Evolutionary conservation across 148 eudicot genomes (phyloP).

Genomic region (Rhododendron ovatum): DNA sequence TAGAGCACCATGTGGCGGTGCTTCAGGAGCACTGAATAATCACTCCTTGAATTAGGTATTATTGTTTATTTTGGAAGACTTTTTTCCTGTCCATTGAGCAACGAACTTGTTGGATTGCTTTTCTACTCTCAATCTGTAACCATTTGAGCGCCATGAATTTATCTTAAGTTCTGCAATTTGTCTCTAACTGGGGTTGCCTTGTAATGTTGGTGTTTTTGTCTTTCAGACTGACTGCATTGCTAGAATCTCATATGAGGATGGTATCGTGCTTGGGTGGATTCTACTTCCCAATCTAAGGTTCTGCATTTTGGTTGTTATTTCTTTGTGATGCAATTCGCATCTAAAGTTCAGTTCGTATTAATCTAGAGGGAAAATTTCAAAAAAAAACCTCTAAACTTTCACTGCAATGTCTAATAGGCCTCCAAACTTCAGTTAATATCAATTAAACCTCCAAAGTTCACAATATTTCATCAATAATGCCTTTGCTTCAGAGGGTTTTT

Average conservation of each 20-base stretch:
- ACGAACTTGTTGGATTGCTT: not conserved
- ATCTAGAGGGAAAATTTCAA: not conserved
- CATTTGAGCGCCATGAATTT: not conserved
- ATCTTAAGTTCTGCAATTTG: not conserved
- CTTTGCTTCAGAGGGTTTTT: too few relatives aligned
- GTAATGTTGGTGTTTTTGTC: slow-evolving; percentile 2
- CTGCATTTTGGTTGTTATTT: slow-evolving; percentile 7
- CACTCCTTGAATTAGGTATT: not conserved
- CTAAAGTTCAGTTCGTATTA: not conserved
- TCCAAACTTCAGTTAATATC: too few relatives aligned
- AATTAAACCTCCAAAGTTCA: too few relatives aligned
- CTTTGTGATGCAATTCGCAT: not conserved
- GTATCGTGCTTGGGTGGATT: slow-evolving; percentile 74
- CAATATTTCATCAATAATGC: too few relatives aligned
- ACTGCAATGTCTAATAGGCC: too few relatives aligned
- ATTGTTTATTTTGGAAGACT: not conserved
- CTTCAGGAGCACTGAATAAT: not conserved
- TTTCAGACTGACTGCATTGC: slow-evolving; percentile 90
- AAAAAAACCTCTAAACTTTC: too few relatives aligned
- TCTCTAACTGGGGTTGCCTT: not conserved
- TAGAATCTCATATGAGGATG: slow-evolving; percentile 66
- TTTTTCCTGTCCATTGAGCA: not conserved
- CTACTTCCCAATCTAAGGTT: slow-evolving; percentile 81
- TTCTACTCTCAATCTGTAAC: not conserved
- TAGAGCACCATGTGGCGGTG: too few relatives aligned